phyloP scores from a whole-genome alignment of 352 stramenopile genomes.

The Peronospora tabacina region DNA sequence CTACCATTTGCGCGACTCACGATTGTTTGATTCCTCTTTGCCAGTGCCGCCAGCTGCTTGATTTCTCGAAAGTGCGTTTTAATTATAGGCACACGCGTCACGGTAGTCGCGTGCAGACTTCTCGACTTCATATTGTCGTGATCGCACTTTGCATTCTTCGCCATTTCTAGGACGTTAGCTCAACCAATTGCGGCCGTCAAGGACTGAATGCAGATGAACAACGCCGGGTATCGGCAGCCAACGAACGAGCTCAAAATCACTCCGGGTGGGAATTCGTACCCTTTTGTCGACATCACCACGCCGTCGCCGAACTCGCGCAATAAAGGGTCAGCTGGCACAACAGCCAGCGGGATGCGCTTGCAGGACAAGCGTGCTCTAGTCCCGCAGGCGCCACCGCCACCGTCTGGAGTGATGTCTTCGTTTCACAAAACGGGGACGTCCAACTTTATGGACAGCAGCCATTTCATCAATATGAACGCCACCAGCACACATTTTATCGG shows the following conservation, averaged over 20 bases:
- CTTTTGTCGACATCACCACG: conserved; percentile 66
- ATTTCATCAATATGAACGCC: conserved; percentile 40
- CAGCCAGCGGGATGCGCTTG: conserved; percentile 8
- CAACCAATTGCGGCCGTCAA: conserved; percentile 35
- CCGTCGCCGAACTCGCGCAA: conserved; percentile 31
- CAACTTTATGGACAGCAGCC: conserved; percentile 55
- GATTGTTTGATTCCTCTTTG: too few relatives aligned
- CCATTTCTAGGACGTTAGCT: background rate
- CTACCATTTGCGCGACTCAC: too few relatives aligned
- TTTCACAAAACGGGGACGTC: conserved; percentile 28
- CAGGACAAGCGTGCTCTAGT: conserved; percentile 22
- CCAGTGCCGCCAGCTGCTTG: too few relatives aligned
- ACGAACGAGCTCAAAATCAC: conserved; percentile 42
- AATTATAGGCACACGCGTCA: too few relatives aligned
- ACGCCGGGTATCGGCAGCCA: conserved; percentile 6
- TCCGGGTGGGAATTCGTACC: conserved; percentile 35
- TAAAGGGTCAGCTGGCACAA: conserved; percentile 1
- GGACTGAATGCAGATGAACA: conserved; percentile 26
- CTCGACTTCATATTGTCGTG: too few relatives aligned
- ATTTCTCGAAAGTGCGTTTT: too few relatives aligned
- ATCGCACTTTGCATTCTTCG: too few relatives aligned
- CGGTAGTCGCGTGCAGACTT: too few relatives aligned
- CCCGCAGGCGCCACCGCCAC: conserved; percentile 1
- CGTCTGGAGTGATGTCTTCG: conserved; percentile 12
- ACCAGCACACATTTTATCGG: conserved; percentile 32